Evolutionary conservation across 495 filamentous ascomycete species (phyloP).

Genomic region (Penicillium simplicissimum): DNA sequence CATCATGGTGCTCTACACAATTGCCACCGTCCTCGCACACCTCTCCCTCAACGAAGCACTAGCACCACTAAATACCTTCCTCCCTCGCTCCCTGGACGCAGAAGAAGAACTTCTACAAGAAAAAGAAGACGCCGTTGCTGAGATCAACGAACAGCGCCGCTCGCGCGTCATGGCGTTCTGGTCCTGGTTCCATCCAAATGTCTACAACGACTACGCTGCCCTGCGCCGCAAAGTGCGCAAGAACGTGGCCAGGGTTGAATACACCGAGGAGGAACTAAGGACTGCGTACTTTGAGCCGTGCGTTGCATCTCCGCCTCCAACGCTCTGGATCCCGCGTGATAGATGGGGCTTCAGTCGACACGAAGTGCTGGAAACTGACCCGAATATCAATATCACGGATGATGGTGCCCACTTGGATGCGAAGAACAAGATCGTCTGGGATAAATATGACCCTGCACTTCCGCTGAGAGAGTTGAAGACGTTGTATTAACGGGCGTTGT

Average conservation of each 20-base stretch:
- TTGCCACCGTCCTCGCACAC: slow-evolving; percentile 79
- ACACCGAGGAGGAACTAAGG: slow-evolving; percentile 54
- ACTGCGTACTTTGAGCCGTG: slow-evolving; percentile 69
- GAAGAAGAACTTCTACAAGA: slow-evolving; percentile 46
- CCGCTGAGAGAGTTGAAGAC: slow-evolving; percentile 43
- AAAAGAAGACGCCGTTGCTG: slow-evolving; percentile 36
- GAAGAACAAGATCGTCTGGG: slow-evolving; percentile 61
- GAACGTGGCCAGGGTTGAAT: slow-evolving; percentile 50
- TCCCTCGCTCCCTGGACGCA: slow-evolving; percentile 59
- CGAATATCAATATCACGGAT: slow-evolving; percentile 59
- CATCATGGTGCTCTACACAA: slow-evolving; percentile 73
- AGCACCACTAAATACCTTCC: slow-evolving; percentile 70
- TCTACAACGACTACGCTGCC: slow-evolving; percentile 67
- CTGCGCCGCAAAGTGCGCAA: slow-evolving; percentile 70
- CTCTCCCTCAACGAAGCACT: slow-evolving; percentile 73
- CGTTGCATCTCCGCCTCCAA: slow-evolving; percentile 57
- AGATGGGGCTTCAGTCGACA: slow-evolving; percentile 61
- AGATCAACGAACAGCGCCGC: slow-evolving; percentile 27
- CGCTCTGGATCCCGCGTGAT: slow-evolving; percentile 72
- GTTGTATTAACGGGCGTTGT: slow-evolving; percentile 28
- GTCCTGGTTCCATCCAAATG: slow-evolving; percentile 77
- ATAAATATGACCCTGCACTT: slow-evolving; percentile 46
- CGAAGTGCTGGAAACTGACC: slow-evolving; percentile 60
- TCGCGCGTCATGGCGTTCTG: slow-evolving; percentile 41
- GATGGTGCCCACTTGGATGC: slow-evolving; percentile 65